Percentiles rank a stretch among this genome's conserved stretches.
Evolutionary conservation across 2,329 filamentous ascomycete species (phyloP).

Genomic region (Graphiopsis chlorocephala): DNA sequence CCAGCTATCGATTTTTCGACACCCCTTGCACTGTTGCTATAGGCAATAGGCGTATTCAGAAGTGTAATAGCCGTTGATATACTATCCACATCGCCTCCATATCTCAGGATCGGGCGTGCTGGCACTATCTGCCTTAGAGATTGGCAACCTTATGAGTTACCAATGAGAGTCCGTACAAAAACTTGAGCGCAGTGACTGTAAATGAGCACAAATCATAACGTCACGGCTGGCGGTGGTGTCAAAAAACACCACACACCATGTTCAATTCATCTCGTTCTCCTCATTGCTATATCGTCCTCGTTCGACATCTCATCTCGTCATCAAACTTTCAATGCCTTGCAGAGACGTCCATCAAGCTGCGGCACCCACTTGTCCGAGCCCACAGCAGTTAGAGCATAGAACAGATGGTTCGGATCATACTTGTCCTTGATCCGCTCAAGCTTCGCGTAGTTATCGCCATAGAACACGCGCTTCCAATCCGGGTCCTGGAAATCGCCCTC

Average conservation of each 20-base stretch:
- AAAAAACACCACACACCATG: background rate
- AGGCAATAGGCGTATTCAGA: too few relatives aligned
- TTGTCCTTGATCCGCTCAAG: conserved; percentile 40
- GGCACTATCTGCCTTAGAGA: too few relatives aligned
- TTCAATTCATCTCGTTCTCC: background rate
- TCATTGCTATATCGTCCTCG: background rate
- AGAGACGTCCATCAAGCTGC: conserved; percentile 4
- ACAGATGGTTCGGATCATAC: conserved; percentile 42
- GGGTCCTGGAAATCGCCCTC: conserved; percentile 40
- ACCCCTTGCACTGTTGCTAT: too few relatives aligned
- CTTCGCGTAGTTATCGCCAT: conserved; percentile 40
- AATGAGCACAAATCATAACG: background rate
- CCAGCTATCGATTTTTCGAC: too few relatives aligned
- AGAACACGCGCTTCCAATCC: conserved; percentile 43
- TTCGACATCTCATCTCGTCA: background rate
- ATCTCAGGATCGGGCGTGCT: too few relatives aligned
- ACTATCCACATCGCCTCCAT: too few relatives aligned
- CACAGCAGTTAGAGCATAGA: conserved; percentile 42
- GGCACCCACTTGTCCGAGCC: conserved; percentile 38
- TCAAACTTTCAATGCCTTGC: background rate
- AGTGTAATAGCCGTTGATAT: too few relatives aligned
- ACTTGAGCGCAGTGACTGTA: too few relatives aligned
- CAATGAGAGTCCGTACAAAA: too few relatives aligned
- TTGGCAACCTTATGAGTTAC: too few relatives aligned
- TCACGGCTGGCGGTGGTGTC: background rate